Evolutionary conservation across 2,329 filamentous ascomycete genomes (phyloP).

Genomic region (Fusarium bulbicola): DNA sequence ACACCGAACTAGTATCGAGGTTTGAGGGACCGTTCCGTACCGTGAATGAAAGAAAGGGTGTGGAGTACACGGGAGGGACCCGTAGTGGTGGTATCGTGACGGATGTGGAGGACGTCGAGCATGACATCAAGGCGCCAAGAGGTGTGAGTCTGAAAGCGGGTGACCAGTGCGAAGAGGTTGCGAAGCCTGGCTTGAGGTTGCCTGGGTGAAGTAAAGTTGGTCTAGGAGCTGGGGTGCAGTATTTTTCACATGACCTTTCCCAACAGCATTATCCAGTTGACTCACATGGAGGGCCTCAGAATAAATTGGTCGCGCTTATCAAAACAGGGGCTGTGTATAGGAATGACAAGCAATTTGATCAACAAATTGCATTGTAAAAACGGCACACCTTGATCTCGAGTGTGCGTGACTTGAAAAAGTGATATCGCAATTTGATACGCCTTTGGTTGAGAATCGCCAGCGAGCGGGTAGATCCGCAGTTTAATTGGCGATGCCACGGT

Average conservation of each 20-base stretch:
- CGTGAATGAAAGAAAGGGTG: conserved; percentile 10
- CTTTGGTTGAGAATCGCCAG: conserved; percentile 5
- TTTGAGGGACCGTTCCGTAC: conserved; percentile 10
- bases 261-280: conserved; percentile 17
- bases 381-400: neutral
- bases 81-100: conserved; percentile 27
- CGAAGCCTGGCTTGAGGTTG: conserved; percentile 2
- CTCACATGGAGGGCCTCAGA: conserved; percentile 33
- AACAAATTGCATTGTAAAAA: neutral
- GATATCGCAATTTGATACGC: conserved; percentile 8
- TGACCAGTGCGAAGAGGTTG: conserved; percentile 34
- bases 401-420: neutral
- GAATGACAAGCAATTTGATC: neutral
- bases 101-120: conserved; percentile 13
- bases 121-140: conserved; percentile 22
- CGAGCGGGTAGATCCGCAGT: conserved; percentile 35
- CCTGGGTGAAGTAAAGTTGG: conserved; percentile 5
- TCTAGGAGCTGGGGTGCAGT: conserved; percentile 7
- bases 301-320: conserved; percentile 12
- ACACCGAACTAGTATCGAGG: conserved; percentile 9
- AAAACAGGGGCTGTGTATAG: conserved; percentile 15
- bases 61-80: conserved; percentile 25
- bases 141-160: conserved; percentile 21
- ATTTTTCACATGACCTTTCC: conserved; percentile 26
- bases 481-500: conserved; percentile 19